phyloP scores from a whole-genome alignment of 108 stramenopile species.

The Cylindrotheca closterium region DNA sequence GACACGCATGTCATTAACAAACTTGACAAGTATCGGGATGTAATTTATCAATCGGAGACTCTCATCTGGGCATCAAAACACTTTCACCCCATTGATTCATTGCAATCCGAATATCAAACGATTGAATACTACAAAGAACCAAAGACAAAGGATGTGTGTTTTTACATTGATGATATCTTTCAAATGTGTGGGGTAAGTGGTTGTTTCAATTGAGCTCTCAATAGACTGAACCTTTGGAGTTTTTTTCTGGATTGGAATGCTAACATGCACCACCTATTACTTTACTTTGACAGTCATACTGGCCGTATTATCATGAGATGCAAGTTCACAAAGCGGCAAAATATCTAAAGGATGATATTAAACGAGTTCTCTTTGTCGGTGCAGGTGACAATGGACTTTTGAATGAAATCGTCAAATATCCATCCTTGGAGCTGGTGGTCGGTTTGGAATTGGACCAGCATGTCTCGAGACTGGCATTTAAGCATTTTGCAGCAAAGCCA shows the following conservation, averaged over 20 bases:
- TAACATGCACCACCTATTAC: too few relatives aligned
- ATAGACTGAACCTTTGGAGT: too few relatives aligned
- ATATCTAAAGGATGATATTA: constrained; percentile 52
- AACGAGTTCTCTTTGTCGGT: constrained; percentile 75
- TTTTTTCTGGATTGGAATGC: too few relatives aligned
- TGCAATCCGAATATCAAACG: too few relatives aligned
- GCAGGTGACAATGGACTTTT: constrained; percentile 86
- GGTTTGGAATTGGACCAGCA: constrained; percentile 86
- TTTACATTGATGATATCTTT: constrained; percentile 48
- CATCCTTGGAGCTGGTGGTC: constrained; percentile 70
- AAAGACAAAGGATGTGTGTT: constrained; percentile 39
- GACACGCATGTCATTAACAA: too few relatives aligned
- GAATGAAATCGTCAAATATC: constrained; percentile 82
- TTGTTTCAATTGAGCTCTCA: too few relatives aligned
- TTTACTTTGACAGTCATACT: constrained; percentile 55
- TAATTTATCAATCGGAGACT: too few relatives aligned
- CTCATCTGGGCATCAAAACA: too few relatives aligned
- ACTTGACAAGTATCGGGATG: too few relatives aligned
- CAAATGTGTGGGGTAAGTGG: constrained; percentile 64
- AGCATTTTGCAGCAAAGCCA: constrained; percentile 79
- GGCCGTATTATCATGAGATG: constrained; percentile 80
- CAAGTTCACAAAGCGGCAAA: constrained; percentile 70
- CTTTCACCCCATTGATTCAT: too few relatives aligned
- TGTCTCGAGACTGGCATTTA: constrained; percentile 66
- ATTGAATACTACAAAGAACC: constrained; percentile 36